Conservation (phyloP, 163 green algal species). For the Scenedesmus sp. region DNA sequence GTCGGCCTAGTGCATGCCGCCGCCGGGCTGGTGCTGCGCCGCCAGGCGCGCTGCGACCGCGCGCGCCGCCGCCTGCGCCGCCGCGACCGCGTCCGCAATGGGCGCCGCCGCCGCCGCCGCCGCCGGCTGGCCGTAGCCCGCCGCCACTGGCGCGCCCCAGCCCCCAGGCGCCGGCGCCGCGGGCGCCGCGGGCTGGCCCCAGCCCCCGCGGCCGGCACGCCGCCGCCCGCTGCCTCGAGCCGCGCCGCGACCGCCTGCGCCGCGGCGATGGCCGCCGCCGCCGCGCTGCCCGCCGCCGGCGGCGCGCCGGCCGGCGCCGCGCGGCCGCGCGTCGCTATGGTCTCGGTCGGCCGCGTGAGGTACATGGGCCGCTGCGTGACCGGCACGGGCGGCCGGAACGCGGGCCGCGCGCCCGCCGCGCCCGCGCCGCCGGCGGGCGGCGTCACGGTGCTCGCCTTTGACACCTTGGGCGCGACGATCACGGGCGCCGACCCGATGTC, state of each 20-base stretch:
- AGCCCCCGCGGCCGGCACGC: background rate
- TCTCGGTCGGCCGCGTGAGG: slow-evolving; percentile 41
- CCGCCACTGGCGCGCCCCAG: background rate
- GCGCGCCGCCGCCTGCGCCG: slow-evolving; percentile 68
- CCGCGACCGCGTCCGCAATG: slow-evolving; percentile 57
- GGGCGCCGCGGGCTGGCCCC: background rate
- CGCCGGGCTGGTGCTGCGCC: slow-evolving; percentile 45
- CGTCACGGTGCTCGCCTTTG: too few species aligned
- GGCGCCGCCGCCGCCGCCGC: background rate
- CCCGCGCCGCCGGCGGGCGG: background rate
- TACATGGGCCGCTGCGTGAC: slow-evolving; percentile 74
- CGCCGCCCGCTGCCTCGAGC: slow-evolving; percentile 53
- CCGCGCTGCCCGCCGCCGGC: slow-evolving; percentile 24
- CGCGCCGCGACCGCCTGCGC: slow-evolving; percentile 74
- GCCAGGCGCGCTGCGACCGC: slow-evolving; percentile 76
- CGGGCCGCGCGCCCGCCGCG: background rate
- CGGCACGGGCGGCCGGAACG: slow-evolving; percentile 66
- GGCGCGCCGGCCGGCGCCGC: background rate
- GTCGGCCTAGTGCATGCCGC: too few species aligned
- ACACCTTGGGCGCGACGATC: slow-evolving; percentile 71
- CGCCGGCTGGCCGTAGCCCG: background rate
- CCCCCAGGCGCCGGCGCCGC: background rate
- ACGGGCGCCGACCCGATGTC: slow-evolving; percentile 61
- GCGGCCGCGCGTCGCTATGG: slow-evolving; percentile 17
- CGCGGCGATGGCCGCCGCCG: slow-evolving; percentile 62